Conservation (phyloP, 164 flowering plant species). For the Sextonia rubra region DNA sequence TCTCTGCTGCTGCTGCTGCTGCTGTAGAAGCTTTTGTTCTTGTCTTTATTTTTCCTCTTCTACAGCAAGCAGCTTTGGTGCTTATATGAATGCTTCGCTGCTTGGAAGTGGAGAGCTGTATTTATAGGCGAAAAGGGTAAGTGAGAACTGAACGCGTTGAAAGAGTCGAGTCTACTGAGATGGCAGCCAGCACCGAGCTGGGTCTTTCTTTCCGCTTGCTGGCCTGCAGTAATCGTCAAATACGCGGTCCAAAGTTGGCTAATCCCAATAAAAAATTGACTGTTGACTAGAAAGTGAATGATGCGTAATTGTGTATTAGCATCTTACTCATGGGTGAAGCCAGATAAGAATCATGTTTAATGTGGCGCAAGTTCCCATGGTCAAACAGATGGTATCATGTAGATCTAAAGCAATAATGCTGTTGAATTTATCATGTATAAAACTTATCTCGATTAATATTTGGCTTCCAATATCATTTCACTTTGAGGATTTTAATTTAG, state of each 20-base stretch:
- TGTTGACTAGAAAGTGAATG: neutral
- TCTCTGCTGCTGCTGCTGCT: neutral
- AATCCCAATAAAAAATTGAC: neutral
- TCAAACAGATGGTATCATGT: too few species aligned
- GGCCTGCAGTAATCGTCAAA: neutral
- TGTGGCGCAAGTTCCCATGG: too few species aligned
- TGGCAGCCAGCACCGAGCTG: neutral
- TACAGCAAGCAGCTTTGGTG: neutral
- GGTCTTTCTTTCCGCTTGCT: neutral
- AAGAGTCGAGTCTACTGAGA: neutral
- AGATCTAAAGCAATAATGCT: too few species aligned
- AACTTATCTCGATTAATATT: too few species aligned
- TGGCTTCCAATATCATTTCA: too few species aligned
- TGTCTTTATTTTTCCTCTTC: neutral
- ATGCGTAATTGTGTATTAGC: too few species aligned
- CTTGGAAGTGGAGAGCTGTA: neutral
- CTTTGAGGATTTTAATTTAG: too few species aligned
- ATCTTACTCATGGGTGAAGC: too few species aligned
- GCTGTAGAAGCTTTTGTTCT: neutral
- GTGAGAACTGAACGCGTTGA: neutral
- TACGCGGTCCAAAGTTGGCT: neutral
- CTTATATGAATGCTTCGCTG: neutral
- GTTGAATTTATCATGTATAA: too few species aligned
- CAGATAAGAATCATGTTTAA: too few species aligned
- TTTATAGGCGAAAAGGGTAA: neutral